Evolutionary conservation across 768 basidiomycete species (phyloP), one percentile per base, ranked within the genome.

Genomic region (Termitomyces sp.): DNA sequence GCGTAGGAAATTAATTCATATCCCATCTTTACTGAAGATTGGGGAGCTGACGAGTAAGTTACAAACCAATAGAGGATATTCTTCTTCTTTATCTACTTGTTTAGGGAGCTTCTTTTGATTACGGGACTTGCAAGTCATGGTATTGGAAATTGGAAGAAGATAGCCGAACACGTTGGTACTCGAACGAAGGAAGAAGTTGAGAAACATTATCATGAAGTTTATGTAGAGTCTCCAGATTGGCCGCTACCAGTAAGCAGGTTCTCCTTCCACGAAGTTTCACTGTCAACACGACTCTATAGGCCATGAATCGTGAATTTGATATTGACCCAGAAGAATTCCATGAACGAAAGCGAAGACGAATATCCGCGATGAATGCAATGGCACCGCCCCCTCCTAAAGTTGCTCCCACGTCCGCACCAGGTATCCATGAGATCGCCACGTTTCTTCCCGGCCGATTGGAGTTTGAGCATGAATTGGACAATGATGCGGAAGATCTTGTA

Each of bases 401-500:
- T 2, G 79, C 88, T 1, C 88, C 94, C 4, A 91, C 89, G 6
- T 98, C 96, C 6, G 84, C 88, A 0, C 96, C 96, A 3, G 92
- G 84, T 4, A 84, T 91, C 15, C 96, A 98, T 68, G 96, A 99
- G 72, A 80, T 98, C 40, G 84, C 88, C 15, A 88, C 88, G 0
- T 98, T 88, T 72, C 87, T 99, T 66, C 96, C 96, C 9, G 96
- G 96, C 15, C 86, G 96, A n/a, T 78, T 99, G 35, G 96, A 99
- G 70, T 99, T 99, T 66, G 96, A 99, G 66, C 94, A 95, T 62
- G 96, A 99, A 70, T 73, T 93, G 5, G 95, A 98, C 65, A 97
- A 99, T 67, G 96, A 99, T 50, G 96, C 96, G 0, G 96, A 99
- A 67, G 88, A 95, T 63, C 71, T 92, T 2, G 88, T 98, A 60